Conservation (phyloP, 352 stramenopile genomes). For the Peronosclerospora sorghi region DNA sequence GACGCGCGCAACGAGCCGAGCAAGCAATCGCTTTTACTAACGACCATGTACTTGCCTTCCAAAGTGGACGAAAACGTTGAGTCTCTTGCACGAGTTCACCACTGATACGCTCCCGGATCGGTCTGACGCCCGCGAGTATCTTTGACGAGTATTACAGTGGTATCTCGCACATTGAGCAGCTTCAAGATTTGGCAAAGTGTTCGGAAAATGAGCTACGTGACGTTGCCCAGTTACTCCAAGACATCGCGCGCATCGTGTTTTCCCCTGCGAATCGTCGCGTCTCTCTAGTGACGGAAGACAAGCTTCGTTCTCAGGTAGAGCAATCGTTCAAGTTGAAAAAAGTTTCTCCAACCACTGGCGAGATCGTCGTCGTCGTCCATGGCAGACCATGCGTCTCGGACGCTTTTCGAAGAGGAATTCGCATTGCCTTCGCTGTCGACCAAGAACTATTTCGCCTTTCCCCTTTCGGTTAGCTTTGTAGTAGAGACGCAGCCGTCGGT, state of each 20-base stretch:
- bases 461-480: conserved; percentile 75
- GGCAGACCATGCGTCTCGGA: conserved; percentile 12
- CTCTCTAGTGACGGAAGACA: conserved; percentile 68
- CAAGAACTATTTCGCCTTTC: conserved; percentile 66
- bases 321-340: conserved; percentile 28
- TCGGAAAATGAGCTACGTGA: conserved; percentile 52
- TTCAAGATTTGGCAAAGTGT: conserved; percentile 61
- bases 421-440: conserved; percentile 15
- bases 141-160: conserved; percentile 66
- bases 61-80: conserved; percentile 58
- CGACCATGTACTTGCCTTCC: conserved; percentile 60
- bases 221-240: conserved; percentile 41
- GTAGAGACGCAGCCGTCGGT: conserved; percentile 66
- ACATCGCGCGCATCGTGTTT: conserved; percentile 52
- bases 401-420: conserved; percentile 11
- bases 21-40: conserved; percentile 48
- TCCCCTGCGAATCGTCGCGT: conserved; percentile 39
- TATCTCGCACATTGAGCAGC: conserved; percentile 60
- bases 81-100: conserved; percentile 45
- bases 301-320: conserved; percentile 42
- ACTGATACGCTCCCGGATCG: conserved; percentile 43
- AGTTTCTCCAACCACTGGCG: conserved; percentile 35
- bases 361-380: conserved; percentile 5
- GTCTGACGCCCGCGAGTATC: conserved; percentile 34
- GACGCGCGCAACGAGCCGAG: conserved; percentile 27